Percentiles rank a stretch among this genome's conserved stretches.
Conservation (phyloP, 2,329 filamentous ascomycete species). For the Fusarium sp. region DNA sequence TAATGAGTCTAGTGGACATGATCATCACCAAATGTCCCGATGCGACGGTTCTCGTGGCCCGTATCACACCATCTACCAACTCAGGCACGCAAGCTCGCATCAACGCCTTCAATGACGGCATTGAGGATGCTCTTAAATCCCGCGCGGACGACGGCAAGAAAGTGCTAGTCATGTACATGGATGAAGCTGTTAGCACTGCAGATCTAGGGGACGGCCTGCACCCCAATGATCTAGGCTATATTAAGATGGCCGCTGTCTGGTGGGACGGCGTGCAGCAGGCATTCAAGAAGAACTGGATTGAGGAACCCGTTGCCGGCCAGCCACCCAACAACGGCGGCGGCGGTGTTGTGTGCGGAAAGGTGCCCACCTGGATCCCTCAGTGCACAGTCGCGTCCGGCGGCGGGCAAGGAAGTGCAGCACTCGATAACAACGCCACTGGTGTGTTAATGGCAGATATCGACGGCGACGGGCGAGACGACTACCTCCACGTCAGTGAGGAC, state of each 20-base stretch:
- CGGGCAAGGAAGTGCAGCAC: background rate
- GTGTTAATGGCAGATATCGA: background rate
- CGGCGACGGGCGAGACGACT: background rate
- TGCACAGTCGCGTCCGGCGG: background rate
- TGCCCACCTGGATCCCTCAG: background rate
- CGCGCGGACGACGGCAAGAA: background rate
- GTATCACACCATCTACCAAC: background rate
- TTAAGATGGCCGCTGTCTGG: background rate
- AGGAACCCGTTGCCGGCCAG: background rate
- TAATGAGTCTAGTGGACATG: background rate
- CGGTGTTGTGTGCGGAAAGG: no score
- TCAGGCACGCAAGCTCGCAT: background rate
- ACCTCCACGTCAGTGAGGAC: background rate
- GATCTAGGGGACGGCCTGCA: background rate
- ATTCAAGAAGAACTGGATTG: background rate
- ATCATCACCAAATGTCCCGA: background rate
- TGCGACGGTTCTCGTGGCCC: background rate
- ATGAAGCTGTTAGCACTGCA: background rate
- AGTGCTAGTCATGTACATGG: background rate
- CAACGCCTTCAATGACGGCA: background rate
- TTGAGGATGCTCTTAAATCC: background rate
- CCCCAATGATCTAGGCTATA: background rate
- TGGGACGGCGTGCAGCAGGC: background rate
- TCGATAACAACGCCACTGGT: no score
- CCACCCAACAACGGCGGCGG: no score